Percentiles rank a stretch among this genome's conserved stretches.
These are phyloP conservation scores for Aspergillus cavernicola DNA, from an alignment of 495 filamentous ascomycete genomes.

Conservation along the genomic window DNA sequence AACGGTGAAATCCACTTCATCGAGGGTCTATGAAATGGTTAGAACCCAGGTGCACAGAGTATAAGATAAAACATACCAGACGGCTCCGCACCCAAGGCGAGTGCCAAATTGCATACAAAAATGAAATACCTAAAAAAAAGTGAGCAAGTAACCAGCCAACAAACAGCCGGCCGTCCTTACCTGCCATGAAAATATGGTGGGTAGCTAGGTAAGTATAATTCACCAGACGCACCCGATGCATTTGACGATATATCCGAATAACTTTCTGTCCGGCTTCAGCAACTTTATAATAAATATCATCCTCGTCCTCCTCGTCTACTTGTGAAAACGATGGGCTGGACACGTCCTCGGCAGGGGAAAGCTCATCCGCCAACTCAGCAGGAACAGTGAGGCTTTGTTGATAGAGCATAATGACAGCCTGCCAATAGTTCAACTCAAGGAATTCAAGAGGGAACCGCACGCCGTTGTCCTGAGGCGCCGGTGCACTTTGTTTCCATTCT, in stretches of 20 bases:
- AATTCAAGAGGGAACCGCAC: constrained; percentile 85
- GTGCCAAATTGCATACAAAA: constrained; percentile 97
- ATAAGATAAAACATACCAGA: constrained; percentile 55
- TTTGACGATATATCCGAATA: constrained; percentile 80
- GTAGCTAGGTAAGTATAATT: constrained; percentile 98
- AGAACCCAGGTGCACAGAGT: not conserved
- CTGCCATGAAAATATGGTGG: constrained; percentile 96
- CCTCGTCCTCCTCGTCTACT: constrained; percentile 77
- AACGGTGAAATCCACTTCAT: constrained; percentile 94
- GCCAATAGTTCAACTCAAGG: constrained; percentile 94
- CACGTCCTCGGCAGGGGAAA: constrained; percentile 65
- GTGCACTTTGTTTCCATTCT: constrained; percentile 84
- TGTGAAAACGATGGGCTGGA: constrained; percentile 54
- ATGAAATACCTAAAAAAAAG: constrained; percentile 71
- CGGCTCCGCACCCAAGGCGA: constrained; percentile 80
- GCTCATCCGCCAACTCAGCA: constrained; percentile 73
- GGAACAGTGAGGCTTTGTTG: constrained; percentile 88
- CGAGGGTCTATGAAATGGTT: constrained; percentile 60
- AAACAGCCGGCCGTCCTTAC: constrained; percentile 32
- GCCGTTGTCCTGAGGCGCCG: constrained; percentile 70
- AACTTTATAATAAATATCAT: constrained; percentile 86
- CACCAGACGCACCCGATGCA: constrained; percentile 83
- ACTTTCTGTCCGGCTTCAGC: constrained; percentile 94
- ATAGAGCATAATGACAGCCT: constrained; percentile 96
- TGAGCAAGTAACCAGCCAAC: constrained; percentile 14